Conservation (phyloP, 306 rosid species). For the Castanea mollissima region DNA sequence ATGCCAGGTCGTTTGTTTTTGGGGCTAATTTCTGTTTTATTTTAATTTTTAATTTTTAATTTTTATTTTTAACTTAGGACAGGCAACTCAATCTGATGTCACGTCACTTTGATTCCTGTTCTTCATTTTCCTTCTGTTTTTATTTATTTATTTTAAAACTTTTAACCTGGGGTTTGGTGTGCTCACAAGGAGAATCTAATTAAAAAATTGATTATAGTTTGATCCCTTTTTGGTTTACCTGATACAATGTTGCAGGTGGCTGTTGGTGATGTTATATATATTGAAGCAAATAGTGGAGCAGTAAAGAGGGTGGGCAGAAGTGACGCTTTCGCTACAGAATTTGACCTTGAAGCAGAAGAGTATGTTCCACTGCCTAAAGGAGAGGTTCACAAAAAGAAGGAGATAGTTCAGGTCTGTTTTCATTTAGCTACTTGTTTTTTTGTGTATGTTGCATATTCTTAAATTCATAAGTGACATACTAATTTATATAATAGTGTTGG, state of each 20-base stretch:
- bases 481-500: background rate
- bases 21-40: background rate
- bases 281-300: conserved; percentile 96
- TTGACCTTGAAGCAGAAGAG: conserved; percentile 98
- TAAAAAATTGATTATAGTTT: conserved; percentile 1
- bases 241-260: conserved; percentile 59
- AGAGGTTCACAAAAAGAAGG: conserved; percentile 97
- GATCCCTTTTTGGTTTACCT: background rate
- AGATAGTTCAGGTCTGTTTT: conserved; percentile 87
- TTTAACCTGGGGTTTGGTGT: background rate
- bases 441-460: background rate
- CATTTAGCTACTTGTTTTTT: conserved; percentile 13
- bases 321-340: conserved; percentile 97
- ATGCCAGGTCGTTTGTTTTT: background rate
- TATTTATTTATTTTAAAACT: background rate
- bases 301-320: conserved; percentile 98
- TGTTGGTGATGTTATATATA: conserved; percentile 92
- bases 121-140: background rate
- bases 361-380: conserved; percentile 99
- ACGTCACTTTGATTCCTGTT: background rate
- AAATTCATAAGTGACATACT: conserved; percentile 6
- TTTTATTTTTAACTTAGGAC: background rate
- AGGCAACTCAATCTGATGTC: background rate
- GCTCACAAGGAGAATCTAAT: background rate
- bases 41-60: background rate